Base-by-base conservation (phyloP, 805 yeast species). In the Brettanomyces bruxellensis region DNA sequence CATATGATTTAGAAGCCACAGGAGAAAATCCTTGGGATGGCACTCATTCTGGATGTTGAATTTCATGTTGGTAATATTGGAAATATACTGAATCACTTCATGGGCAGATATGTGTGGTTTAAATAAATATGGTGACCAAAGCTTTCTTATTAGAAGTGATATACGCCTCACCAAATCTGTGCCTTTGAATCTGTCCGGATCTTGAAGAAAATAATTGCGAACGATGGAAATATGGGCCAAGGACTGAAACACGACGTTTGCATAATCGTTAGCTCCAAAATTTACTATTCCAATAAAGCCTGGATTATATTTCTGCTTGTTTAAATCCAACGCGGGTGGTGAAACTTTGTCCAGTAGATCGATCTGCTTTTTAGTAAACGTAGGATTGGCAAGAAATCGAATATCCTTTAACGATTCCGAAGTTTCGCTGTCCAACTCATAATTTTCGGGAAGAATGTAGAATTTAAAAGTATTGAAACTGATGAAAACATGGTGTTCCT, bases 241-340 rank as follows among this genome's bases (percentile, higher is more conserved):
- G 11, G 72, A 55, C 49, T 79, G 83, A 9, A 85, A 47, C 0
- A 81, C 57, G 1, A 76, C 84, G 52, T 80, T 83, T 34, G 79
- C 60, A 55, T 79, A 78, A 48, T 75, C 81, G 50, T 73, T 76
- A 7, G 59, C 59, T 36, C 70, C 67, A 38, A 74, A 65, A 52
- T 78, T 77, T 58, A 76, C 81, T 46, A 86, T 52, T 0, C 91
- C 89, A 32, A 85, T 67, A 53, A 69, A 81, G 0, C 95, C 93
- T 2, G 81, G 81, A 4, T 59, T 51, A 54, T 83, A 86, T 3
- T 58, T 45, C 14, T 67, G 64, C 9, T 70, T 70, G 38, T 65
- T 58, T 37, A 80, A 58, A 55, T 81, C 86, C 11, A 47, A 43
- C 8, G 71, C 59, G 14, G 34, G 6, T 18, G 45, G 41, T 14